Evolutionary conservation across 208 protist genomes (phyloP).

Genomic region (Trypanosomatidae sp.): DNA sequence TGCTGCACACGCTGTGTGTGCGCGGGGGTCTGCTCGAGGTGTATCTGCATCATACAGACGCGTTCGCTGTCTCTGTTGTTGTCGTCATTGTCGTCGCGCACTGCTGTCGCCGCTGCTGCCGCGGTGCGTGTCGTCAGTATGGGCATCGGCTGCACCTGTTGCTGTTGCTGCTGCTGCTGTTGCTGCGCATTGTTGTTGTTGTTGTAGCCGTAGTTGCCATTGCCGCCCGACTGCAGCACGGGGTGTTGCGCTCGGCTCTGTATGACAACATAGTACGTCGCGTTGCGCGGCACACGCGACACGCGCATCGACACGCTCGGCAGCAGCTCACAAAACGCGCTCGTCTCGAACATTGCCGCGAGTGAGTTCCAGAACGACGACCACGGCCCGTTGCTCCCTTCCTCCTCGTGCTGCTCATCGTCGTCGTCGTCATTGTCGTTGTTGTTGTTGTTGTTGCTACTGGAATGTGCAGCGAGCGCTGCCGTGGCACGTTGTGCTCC

Average conservation of each 20-base stretch:
- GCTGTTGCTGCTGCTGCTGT: no score
- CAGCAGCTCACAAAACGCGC: conserved; percentile 35
- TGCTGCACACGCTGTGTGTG: conserved; percentile 6
- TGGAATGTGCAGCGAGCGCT: no score
- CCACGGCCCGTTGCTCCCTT: no score
- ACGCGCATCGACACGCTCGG: conserved; percentile 42
- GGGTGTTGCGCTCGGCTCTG: neutral
- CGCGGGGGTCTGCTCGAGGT: conserved; percentile 13
- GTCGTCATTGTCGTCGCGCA: no score
- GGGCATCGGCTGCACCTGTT: no score
- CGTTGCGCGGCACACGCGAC: conserved; percentile 1
- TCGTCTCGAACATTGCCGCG: conserved; percentile 39
- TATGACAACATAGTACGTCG: conserved; percentile 27
- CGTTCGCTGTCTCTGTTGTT: conserved; percentile 1
- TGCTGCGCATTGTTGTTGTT: no score
- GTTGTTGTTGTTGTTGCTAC: no score
- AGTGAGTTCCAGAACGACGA: conserved; percentile 37
- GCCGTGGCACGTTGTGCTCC: no score
- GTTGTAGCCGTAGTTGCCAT: neutral
- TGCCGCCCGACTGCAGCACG: neutral
- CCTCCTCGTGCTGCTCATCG: neutral
- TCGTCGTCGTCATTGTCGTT: neutral
- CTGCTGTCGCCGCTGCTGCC: no score
- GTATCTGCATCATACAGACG: conserved; percentile 25
- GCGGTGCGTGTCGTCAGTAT: no score